Conservation (phyloP, 2,329 filamentous ascomycete species). For the Metarhizium brunneum region DNA sequence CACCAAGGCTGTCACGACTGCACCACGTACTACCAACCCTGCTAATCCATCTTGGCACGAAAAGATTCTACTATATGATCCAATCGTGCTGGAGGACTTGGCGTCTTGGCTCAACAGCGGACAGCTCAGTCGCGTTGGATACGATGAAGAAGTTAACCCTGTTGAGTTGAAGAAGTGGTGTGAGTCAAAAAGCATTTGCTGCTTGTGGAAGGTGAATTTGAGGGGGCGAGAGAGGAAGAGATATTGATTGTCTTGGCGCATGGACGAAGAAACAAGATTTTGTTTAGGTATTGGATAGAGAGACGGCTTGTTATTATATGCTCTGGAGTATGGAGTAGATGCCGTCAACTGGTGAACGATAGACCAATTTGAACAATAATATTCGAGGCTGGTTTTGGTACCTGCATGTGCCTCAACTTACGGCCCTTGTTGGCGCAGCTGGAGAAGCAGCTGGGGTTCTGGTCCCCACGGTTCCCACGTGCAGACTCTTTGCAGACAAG, state of each 20-base stretch:
- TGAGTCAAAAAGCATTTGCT: conserved; percentile 77
- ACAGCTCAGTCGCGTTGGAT: conserved; percentile 51
- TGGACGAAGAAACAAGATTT: conserved; percentile 1
- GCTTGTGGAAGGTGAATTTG: conserved; percentile 56
- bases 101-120: conserved; percentile 73
- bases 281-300: neutral
- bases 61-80: conserved; percentile 89
- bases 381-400: too few species aligned
- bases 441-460: too few species aligned
- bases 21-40: conserved; percentile 40
- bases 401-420: too few species aligned
- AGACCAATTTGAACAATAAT: too few species aligned
- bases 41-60: conserved; percentile 68
- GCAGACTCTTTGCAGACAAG: too few species aligned
- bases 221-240: conserved; percentile 43
- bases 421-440: too few species aligned
- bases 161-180: conserved; percentile 80
- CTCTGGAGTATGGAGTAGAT: neutral
- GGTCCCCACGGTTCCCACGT: too few species aligned
- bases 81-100: conserved; percentile 79
- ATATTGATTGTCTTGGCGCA: neutral
- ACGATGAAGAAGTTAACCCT: conserved; percentile 54
- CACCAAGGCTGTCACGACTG: conserved; percentile 42
- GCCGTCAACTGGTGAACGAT: neutral
- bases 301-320: neutral